A percentile compares a stretch with the other conserved stretches of the same genome.
Conservation (phyloP, 139 green algal genomes). For the Chlorella vulgaris region DNA sequence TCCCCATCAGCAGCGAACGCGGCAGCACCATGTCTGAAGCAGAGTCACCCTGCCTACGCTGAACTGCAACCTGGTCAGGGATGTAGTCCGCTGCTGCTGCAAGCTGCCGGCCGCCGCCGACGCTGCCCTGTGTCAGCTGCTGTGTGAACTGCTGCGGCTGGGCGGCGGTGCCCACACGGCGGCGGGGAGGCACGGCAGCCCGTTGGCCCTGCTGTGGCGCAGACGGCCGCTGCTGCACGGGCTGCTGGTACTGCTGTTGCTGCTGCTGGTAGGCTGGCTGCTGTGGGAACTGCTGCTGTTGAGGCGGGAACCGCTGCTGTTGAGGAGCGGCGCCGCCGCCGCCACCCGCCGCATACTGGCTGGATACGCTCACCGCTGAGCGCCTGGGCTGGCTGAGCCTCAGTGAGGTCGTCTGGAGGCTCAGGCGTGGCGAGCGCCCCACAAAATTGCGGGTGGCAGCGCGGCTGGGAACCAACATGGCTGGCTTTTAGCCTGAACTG, state of each 20-base stretch:
- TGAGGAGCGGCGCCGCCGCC: neutral
- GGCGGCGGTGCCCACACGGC: neutral
- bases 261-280: neutral
- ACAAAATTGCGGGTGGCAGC: too few relatives aligned
- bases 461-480: too few relatives aligned
- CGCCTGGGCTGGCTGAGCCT: too few relatives aligned
- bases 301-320: neutral
- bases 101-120: neutral
- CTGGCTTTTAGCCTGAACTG: too few relatives aligned
- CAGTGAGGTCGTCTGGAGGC: too few relatives aligned
- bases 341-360: neutral
- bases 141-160: neutral
- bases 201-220: constrained; percentile 6
- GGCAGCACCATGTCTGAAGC: neutral
- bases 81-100: neutral
- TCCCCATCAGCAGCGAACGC: constrained; percentile 38
- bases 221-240: neutral
- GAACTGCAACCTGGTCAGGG: neutral
- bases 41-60: neutral
- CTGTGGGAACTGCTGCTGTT: neutral
- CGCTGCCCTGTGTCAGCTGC: too few relatives aligned
- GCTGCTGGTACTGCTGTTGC: constrained; percentile 1
- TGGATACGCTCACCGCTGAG: neutral
- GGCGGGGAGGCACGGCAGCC: neutral
- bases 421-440: too few relatives aligned